Evolutionary conservation across 83 land plant genomes (phyloP), one percentile per base, ranked within the genome.

Genomic region (Picea engelmannii): DNA sequence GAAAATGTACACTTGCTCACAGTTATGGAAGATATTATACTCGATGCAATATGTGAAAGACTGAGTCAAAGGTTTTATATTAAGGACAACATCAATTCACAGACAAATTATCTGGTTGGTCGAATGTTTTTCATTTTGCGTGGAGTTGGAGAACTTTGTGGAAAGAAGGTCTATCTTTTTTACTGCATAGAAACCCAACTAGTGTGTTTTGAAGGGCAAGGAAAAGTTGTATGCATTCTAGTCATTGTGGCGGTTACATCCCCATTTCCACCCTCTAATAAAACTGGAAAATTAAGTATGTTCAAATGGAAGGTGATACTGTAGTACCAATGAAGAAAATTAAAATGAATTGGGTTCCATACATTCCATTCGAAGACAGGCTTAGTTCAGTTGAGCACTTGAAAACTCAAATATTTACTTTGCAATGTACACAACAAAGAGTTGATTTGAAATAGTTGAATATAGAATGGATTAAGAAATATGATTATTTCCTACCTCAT

Each of bases 321-420:
- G 91, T 98, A 58, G 84, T 98, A 52, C 97, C 99, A n/a, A 98
- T 98, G 99, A 98, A 89, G 81, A 81, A 92, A 82, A 96, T 98
- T 97, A 98, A 98, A 83, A 96, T 98, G 99, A 91, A 86, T 66
- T 98, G 99, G 99, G 90, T 96, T 73, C 99, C 99, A 4, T 98
- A 94, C 64, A 87, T 98, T 38, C 99, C 99, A 23, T 70, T 90
- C 23, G 96, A 93, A 62, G 81, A 90, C 38, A 94, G 96, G 81
- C 90, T 81, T 35, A 89, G 89, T 74, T 89, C 88, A 80, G 93
- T 98, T 78, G 99, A 98, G 52, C 85, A 92, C 52, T 80, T 94
- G 61, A 91, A 93, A 70, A 81, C 94, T 80, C 91, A 93, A 82
- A 94, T 98, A 74, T 96, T 87, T 69, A 98, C 96, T 44, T 60